Percentiles rank a stretch among this genome's conserved stretches.
These are phyloP conservation scores for Thalia dealbata DNA, from an alignment of 176 grass and related monocot species.

Conservation along the genomic window DNA sequence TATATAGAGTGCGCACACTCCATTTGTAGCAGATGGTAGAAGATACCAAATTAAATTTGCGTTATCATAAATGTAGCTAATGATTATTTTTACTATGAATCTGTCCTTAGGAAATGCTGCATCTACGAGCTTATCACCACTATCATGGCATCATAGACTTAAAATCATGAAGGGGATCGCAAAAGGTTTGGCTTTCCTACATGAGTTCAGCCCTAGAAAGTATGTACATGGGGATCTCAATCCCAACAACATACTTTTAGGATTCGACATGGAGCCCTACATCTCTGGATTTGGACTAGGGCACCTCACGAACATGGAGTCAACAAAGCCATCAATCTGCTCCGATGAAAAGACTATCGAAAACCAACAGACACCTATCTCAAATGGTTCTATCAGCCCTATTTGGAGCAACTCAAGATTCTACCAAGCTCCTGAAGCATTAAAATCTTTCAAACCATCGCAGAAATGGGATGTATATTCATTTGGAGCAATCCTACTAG, in stretches of 20 bases:
- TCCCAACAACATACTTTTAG: conserved; percentile 8
- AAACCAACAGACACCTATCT: conserved; percentile 1
- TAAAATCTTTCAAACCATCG: conserved; percentile 7
- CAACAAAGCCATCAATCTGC: not conserved
- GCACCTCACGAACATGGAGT: conserved; percentile 2
- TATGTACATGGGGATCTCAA: conserved; percentile 19
- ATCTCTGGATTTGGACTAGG: conserved; percentile 14
- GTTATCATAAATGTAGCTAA: not conserved
- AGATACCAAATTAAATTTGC: too few relatives aligned
- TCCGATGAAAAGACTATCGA: not conserved
- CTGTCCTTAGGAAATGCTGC: not conserved
- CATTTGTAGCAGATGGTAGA: too few relatives aligned
- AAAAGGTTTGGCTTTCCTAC: conserved; percentile 16
- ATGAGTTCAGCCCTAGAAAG: conserved; percentile 22
- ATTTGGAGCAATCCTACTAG: conserved; percentile 10
- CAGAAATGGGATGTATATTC: conserved; percentile 23
- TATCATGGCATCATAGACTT: not conserved
- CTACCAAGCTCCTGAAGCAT: conserved; percentile 18
- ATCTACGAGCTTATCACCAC: not conserved
- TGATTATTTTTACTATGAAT: not conserved
- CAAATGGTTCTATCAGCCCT: not conserved
- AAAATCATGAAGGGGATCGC: conserved; percentile 20
- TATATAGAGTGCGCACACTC: too few relatives aligned
- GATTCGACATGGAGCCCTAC: conserved; percentile 3
- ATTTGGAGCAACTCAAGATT: not conserved